Percentiles rank a stretch among this genome's conserved stretches.
These are phyloP conservation scores for Kappamyces sp. DNA, from an alignment of 192 early-diverging fungal species.

Conservation along the genomic window DNA sequence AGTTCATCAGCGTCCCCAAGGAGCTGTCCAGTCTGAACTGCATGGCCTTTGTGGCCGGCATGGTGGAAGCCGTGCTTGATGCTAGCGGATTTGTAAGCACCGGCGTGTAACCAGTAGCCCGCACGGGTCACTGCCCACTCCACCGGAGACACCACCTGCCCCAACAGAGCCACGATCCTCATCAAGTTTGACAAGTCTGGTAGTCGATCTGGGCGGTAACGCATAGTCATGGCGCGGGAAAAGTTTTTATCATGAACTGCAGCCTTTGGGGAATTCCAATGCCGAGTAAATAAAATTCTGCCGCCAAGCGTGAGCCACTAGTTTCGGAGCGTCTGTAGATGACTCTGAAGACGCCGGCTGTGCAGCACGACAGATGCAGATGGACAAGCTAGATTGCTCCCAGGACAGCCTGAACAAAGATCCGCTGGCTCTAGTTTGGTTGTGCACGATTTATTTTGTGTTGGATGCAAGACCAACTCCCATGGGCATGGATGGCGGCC, in stretches of 20 bases:
- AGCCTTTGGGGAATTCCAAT: background rate
- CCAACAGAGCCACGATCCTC: conserved; percentile 86
- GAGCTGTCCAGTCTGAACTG: conserved; percentile 90
- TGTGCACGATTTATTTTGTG: too few species aligned
- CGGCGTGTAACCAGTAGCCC: conserved; percentile 43
- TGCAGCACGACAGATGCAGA: too few species aligned
- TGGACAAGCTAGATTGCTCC: too few species aligned
- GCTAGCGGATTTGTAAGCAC: conserved; percentile 80
- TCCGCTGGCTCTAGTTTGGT: too few species aligned
- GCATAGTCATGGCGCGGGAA: conserved; percentile 10
- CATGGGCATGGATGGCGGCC: too few species aligned
- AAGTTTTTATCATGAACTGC: background rate
- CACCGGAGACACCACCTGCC: conserved; percentile 78
- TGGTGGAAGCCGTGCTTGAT: conserved; percentile 91
- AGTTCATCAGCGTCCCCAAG: conserved; percentile 90
- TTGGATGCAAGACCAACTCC: too few species aligned
- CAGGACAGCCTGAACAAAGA: too few species aligned
- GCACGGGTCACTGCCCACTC: conserved; percentile 88
- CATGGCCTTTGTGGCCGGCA: conserved; percentile 91
- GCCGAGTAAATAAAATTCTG: too few species aligned
- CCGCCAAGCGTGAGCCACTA: too few species aligned
- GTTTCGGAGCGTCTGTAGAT: too few species aligned
- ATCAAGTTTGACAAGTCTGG: conserved; percentile 82
- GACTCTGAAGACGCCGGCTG: too few species aligned
- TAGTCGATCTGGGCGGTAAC: background rate